Evolutionary conservation across 805 yeast genomes (phyloP), one percentile per base, ranked within the genome.

Genomic region (Candida berthetii): DNA sequence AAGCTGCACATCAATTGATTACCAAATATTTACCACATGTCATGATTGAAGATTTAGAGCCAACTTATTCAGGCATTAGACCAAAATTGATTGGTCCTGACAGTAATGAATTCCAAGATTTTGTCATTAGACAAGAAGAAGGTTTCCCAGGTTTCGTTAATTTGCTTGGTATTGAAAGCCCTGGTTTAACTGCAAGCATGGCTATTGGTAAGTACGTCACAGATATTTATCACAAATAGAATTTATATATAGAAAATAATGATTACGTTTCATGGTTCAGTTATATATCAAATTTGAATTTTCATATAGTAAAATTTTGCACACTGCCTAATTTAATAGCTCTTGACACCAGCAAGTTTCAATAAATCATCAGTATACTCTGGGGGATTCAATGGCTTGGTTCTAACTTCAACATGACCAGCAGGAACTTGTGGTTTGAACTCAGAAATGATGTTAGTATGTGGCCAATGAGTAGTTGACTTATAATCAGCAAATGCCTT

Each of bases 121-220:
- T 88, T 57, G 63, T 79, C 18, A 84, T 89, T 27, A 61, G 76
- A 40, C 77, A 83, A 52, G 93, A 85, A 48, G 73, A 69, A 1
- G 89, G 81, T 0, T 78, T 72, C 51, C 82, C 81, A 2, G 96
- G 96, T 1, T 89, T 87, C 53, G 73, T 88, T 24, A 89, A 86
- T 49, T 65, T 86, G 40, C 54, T 88, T 35, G 95, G 91, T 1
- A 88, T 89, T 13, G 97, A 89, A 57, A 83, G 93, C 53, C 97
- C 97, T 0, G 96, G 96, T 0, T 66, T 89, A 43, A 89, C 97
- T 2, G 64, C 93, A 0, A 68, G 89, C 3, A 66, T 86, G 79
- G 95, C 91, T 0, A 87, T 89, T 43, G 96, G 80, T 0, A 84
- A 82, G 53, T 72, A 84, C 52, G 95, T 89, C 15, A 61, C 58